A percentile compares a stretch with the other conserved stretches of the same genome.
These are phyloP conservation scores for Wickerhamomyces bovis DNA, from an alignment of 805 yeast species.

Conservation along the genomic window DNA sequence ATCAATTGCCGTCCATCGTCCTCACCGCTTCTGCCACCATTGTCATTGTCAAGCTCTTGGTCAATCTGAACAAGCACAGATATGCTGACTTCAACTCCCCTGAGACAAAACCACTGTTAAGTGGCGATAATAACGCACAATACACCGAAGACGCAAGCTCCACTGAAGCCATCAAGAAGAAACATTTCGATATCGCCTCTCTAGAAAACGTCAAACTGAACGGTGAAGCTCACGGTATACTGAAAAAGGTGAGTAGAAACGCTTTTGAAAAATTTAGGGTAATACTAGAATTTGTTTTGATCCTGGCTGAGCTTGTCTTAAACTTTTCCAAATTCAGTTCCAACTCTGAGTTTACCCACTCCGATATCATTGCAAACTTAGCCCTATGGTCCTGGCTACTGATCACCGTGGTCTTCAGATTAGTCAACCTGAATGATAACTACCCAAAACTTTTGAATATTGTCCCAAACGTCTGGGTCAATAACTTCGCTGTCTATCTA, in stretches of 20 bases:
- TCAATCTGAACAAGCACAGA: conserved; percentile 6
- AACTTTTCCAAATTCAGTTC: conserved; percentile 26
- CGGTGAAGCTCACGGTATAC: conserved; percentile 56
- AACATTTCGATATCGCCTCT: conserved; percentile 59
- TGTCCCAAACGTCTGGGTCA: conserved; percentile 59
- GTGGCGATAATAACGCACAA: background rate
- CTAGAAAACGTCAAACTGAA: conserved; percentile 48
- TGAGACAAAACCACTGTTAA: conserved; percentile 10
- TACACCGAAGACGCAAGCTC: conserved; percentile 1
- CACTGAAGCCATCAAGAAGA: conserved; percentile 12
- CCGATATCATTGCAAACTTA: conserved; percentile 12
- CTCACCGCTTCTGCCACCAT: conserved; percentile 21
- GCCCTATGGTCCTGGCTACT: conserved; percentile 29
- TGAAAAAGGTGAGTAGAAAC: conserved; percentile 42
- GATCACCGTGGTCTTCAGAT: conserved; percentile 25
- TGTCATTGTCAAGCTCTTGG: conserved; percentile 5
- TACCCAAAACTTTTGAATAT: conserved; percentile 18
- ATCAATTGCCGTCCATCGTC: conserved; percentile 29
- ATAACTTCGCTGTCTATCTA: conserved; percentile 48
- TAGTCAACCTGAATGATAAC: conserved; percentile 29
- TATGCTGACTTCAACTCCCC: background rate
- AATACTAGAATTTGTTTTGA: conserved; percentile 40
- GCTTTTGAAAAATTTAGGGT: conserved; percentile 50
- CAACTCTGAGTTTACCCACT: conserved; percentile 15
- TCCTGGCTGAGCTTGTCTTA: conserved; percentile 33